Conservation (phyloP, 257 asterid species). For the Solanum pennellii region DNA sequence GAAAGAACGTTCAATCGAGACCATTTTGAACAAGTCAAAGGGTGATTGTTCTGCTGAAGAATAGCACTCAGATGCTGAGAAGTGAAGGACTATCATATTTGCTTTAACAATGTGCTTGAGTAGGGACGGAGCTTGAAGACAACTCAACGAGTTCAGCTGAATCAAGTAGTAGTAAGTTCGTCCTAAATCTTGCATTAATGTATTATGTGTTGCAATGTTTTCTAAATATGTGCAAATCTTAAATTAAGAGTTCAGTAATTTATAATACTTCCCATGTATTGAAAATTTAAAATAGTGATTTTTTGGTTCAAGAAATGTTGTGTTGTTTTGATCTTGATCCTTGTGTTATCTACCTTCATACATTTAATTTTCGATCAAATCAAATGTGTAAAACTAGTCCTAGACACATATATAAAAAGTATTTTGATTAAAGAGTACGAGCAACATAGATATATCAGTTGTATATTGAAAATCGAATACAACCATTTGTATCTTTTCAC, state of each 20-base stretch:
- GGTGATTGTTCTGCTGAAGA: background rate
- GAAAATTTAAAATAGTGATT: too few relatives aligned
- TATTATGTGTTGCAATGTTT: background rate
- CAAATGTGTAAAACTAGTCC: background rate
- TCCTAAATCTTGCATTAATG: background rate
- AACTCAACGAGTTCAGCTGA: background rate
- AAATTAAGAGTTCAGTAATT: background rate
- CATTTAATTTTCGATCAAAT: too few relatives aligned
- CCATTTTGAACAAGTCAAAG: background rate
- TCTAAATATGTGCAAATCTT: background rate
- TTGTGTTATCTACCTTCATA: background rate
- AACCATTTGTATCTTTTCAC: background rate
- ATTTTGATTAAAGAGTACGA: background rate
- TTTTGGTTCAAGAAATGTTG: background rate
- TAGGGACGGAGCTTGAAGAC: background rate
- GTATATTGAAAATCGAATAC: background rate
- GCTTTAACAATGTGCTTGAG: background rate
- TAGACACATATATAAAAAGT: background rate
- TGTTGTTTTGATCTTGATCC: background rate
- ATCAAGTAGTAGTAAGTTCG: background rate
- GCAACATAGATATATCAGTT: background rate
- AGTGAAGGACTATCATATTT: background rate
- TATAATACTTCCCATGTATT: too few relatives aligned
- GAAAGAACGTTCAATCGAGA: background rate
- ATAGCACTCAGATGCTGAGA: background rate